Evolutionary conservation across 2,329 filamentous ascomycete genomes (phyloP).

Genomic region (Colletotrichum euphorbiae): DNA sequence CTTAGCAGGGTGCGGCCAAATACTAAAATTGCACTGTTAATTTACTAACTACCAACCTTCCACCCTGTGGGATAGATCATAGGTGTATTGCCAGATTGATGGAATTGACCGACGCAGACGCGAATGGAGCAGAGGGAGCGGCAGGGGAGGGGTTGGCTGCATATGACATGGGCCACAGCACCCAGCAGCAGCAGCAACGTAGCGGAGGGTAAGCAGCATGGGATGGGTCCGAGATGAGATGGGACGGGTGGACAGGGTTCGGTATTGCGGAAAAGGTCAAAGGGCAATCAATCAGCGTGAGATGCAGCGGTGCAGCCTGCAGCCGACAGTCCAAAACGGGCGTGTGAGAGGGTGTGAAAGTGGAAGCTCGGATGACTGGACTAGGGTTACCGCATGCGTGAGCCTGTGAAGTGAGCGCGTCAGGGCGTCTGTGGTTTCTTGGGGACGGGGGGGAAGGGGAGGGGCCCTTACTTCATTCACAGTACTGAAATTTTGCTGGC

Average conservation of each 20-base stretch:
- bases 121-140: no score
- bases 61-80: no score
- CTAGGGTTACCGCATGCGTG: background rate
- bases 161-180: no score
- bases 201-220: background rate
- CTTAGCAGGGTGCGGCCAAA: no score
- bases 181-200: no score
- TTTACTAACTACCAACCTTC: no score
- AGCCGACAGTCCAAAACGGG: background rate
- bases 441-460: background rate
- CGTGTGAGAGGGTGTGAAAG: background rate
- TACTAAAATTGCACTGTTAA: no score
- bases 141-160: no score
- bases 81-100: no score
- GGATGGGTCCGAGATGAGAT: background rate
- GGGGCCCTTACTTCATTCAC: background rate
- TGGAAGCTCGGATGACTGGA: background rate
- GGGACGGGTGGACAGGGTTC: background rate
- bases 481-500: background rate
- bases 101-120: no score
- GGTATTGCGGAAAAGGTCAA: constrained; percentile 10
- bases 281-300: constrained; percentile 15
- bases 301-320: constrained; percentile 26
- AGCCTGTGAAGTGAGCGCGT: background rate
- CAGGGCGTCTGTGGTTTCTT: background rate